A percentile compares a stretch with the other conserved stretches of the same genome.
These are phyloP conservation scores for Sarocladiaceae sp. DNA, from an alignment of 2,329 filamentous ascomycete genomes.

Conservation along the genomic window DNA sequence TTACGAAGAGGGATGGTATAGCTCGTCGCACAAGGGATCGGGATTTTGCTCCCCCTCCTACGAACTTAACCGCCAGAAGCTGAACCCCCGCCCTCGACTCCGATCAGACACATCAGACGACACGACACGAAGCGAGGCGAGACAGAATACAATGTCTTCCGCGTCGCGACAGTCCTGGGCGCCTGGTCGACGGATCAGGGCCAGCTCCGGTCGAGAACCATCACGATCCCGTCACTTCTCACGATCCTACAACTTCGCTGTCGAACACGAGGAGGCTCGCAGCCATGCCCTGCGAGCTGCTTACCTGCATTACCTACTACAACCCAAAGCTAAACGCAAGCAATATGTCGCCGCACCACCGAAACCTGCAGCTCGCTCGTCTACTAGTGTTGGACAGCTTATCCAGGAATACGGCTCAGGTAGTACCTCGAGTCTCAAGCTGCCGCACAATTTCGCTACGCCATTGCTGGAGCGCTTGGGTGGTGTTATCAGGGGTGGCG, in stretches of 20 bases:
- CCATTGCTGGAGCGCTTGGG: constrained; percentile 68
- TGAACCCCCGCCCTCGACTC: not conserved
- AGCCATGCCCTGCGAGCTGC: constrained; percentile 86
- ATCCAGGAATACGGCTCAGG: constrained; percentile 76
- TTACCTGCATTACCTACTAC: constrained; percentile 88
- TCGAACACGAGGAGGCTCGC: constrained; percentile 78
- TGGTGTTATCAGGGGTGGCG: constrained; percentile 74
- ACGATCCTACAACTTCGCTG: constrained; percentile 39
- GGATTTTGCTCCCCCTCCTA: not conserved
- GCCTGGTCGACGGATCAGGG: constrained; percentile 6
- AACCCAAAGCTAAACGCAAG: constrained; percentile 83
- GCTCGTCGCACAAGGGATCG: not conserved
- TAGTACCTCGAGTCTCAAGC: constrained; percentile 47
- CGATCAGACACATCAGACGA: not conserved
- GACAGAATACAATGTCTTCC: constrained; percentile 39
- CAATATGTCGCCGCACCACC: constrained; percentile 75
- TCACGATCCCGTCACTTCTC: constrained; percentile 41
- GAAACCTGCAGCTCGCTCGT: constrained; percentile 54
- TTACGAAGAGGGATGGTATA: not conserved
- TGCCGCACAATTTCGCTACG: constrained; percentile 50
- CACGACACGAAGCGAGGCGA: not conserved
- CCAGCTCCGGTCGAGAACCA: constrained; percentile 20
- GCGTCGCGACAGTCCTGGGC: constrained; percentile 42
- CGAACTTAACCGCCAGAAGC: not conserved
- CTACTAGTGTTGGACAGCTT: constrained; percentile 77